phyloP scores from a whole-genome alignment of 1,284 basidiomycete species.

The Pseudozyma sp. region DNA sequence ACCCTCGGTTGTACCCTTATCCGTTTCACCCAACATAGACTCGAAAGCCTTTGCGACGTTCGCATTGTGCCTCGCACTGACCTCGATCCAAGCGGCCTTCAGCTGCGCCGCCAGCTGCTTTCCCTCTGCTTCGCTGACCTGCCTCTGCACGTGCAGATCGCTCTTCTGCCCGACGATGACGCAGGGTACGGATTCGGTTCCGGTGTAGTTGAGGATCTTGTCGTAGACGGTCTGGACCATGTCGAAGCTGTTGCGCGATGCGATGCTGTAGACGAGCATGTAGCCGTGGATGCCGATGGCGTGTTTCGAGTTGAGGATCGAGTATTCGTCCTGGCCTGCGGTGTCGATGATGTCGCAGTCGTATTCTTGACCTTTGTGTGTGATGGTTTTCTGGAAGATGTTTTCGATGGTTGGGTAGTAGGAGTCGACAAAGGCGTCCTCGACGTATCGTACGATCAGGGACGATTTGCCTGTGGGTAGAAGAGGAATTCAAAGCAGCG shows the following conservation, averaged over 20 bases:
- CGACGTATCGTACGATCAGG: conserved; percentile 71
- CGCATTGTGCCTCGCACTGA: conserved; percentile 65
- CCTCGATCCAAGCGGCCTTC: conserved; percentile 66
- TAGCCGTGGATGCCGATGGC: conserved; percentile 86
- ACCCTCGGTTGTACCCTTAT: conserved; percentile 54
- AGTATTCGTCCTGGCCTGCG: conserved; percentile 92
- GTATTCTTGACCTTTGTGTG: conserved; percentile 85
- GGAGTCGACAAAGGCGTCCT: conserved; percentile 74
- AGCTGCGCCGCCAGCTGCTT: conserved; percentile 63
- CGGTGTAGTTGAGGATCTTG: conserved; percentile 96
- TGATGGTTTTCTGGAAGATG: conserved; percentile 85
- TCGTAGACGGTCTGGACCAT: conserved; percentile 96
- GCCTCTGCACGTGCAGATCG: conserved; percentile 80
- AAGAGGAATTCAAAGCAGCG: background rate
- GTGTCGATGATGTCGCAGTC: conserved; percentile 99
- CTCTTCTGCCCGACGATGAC: conserved; percentile 96
- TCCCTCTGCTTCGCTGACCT: conserved; percentile 66
- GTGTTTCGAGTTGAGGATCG: conserved; percentile 82
- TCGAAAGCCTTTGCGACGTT: conserved; percentile 68
- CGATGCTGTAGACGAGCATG: conserved; percentile 93
- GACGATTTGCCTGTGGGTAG: conserved; percentile 78
- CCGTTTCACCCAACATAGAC: conserved; percentile 64
- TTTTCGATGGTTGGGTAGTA: conserved; percentile 97
- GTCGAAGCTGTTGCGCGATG: conserved; percentile 90
- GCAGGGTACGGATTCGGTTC: conserved; percentile 88